Evolutionary conservation across 2,329 filamentous ascomycete species (phyloP), one percentile per base, ranked within the genome.

Genomic region (Cladobotryum protrusum): DNA sequence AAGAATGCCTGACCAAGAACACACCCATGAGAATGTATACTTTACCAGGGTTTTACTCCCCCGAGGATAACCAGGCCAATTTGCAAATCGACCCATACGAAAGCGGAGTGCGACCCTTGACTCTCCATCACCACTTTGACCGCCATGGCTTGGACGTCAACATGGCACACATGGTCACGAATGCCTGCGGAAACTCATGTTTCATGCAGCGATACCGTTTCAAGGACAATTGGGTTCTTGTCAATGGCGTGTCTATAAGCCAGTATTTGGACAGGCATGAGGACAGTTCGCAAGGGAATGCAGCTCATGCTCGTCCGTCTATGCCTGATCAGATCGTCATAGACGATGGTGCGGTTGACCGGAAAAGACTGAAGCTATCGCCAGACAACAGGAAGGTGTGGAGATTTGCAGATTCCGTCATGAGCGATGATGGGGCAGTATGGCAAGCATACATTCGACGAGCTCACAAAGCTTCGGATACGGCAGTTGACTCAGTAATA

Each of bases 161-260:
- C 54, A 63, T 65, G 44, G 72, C 70, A 1, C 72, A 74, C 53
- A 59, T 70, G 11, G 66, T 75, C 15, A 62, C 71, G 0, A 66
- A 69, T 20, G 59, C 67, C 8, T 74, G 72, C 54, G 73, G 73
- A 17, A 71, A 74, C 47, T 62, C 65, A 11, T 75, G 72, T 55
- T 75, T 74, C 57, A 65, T 76, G 54, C 72, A 75, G 56, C 68
- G 72, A 6, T 75, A 72, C 52, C 58, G 63, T 32, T 75, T 76
- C 58, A 62, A 59, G 36, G 72, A 74, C 56, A 64, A 68, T 56
- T 77, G 73, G 73, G 64, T 75, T 4, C 63, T 77, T 5, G 68
- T 73, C 40, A 76, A 75, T 53, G 74, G 74, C 5, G 64, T 72
- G 56, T 70, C 71, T 29, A 64, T 77, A 50, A 67, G 64, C 37